These are phyloP conservation scores for Metschnikowia lunata DNA, from an alignment of 805 yeast genomes.

Conservation along the genomic window DNA sequence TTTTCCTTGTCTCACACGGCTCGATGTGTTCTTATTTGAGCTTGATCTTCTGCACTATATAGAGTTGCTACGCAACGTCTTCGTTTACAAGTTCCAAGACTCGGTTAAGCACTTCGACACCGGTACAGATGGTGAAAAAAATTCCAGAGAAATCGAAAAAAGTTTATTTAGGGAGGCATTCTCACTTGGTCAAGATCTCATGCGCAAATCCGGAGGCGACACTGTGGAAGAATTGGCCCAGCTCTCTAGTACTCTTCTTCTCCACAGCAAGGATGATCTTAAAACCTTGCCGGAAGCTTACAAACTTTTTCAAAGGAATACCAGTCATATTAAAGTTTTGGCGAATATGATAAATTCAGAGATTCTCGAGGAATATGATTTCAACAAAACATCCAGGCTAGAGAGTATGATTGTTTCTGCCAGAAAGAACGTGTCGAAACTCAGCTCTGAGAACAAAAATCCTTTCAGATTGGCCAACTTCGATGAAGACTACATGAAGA, in stretches of 20 bases:
- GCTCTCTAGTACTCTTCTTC: slow-evolving; percentile 11
- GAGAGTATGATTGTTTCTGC: slow-evolving; percentile 30
- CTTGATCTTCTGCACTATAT: slow-evolving; percentile 24
- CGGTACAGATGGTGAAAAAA: not conserved
- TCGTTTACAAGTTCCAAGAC: slow-evolving; percentile 17
- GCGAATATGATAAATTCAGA: slow-evolving; percentile 20
- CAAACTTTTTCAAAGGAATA: slow-evolving; percentile 19
- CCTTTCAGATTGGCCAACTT: slow-evolving; percentile 35
- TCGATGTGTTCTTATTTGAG: slow-evolving; percentile 20
- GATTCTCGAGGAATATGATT: slow-evolving; percentile 24
- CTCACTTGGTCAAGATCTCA: slow-evolving; percentile 15
- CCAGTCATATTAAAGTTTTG: slow-evolving; percentile 19
- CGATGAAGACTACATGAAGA: slow-evolving; percentile 28
- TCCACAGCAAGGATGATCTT: slow-evolving; percentile 4
- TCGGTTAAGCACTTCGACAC: not conserved
- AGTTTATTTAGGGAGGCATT: slow-evolving; percentile 20
- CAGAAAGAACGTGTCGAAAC: slow-evolving; percentile 25
- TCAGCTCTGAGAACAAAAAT: slow-evolving; percentile 30
- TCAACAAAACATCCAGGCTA: slow-evolving; percentile 25
- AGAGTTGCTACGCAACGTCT: slow-evolving; percentile 19
- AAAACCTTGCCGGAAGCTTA: slow-evolving; percentile 9
- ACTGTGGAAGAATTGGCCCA: slow-evolving; percentile 4
- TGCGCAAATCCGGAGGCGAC: slow-evolving; percentile 8
- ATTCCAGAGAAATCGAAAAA: slow-evolving; percentile 1
- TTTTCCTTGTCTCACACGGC: slow-evolving; percentile 3